Base-by-base conservation (phyloP, 768 basidiomycete species). In the Kwoniella shandongensis region DNA sequence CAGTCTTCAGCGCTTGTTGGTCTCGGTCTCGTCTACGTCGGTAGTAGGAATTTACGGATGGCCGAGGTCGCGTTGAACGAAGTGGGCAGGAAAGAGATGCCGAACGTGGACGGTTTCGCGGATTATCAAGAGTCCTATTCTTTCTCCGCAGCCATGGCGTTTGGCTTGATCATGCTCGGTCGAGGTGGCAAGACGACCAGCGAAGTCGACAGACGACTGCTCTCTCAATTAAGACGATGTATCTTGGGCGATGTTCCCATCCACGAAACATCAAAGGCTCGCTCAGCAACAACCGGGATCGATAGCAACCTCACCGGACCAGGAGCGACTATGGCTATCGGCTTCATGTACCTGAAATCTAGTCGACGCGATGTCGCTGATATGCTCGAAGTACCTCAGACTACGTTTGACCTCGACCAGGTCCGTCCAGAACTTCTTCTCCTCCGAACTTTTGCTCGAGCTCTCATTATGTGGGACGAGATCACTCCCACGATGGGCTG, bases 81-180 rank as follows among this genome's bases (percentile, higher is more conserved):
- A 74, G 86, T 97, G 57, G 85, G 85, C 54, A 82, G 88, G 30
- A 81, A 80, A 60, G 87, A 89, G 67, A 81, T 93, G 17, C 83
- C 85, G 4, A 87, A 87, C 49, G 85, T 88, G 1, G 91, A 94
- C 62, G 80, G 89, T 39, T 90, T 86, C 69, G 87, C 87, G 62
- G 91, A 93, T 63, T 86, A 91, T 72, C 85, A 89, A 36, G 96
- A 98, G 70, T 86, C 91, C 1, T 98, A 97, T 71, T 88, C 92
- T 0, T 86, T 89, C 62, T 83, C 90, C 1, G 85, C 91, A 2
- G 90, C 89, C 8, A 82, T 96, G 27, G 87, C 89, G 0, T 96
- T 96, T 70, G 96, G 96, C 4, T 88, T 96, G 85, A 87, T 94
- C 76, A 94, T 97, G 88, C 83, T 98, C 15, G 93, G 90, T 5